phyloP scores from a whole-genome alignment of 345 rosid genomes.

The Clarkia xantiana region DNA sequence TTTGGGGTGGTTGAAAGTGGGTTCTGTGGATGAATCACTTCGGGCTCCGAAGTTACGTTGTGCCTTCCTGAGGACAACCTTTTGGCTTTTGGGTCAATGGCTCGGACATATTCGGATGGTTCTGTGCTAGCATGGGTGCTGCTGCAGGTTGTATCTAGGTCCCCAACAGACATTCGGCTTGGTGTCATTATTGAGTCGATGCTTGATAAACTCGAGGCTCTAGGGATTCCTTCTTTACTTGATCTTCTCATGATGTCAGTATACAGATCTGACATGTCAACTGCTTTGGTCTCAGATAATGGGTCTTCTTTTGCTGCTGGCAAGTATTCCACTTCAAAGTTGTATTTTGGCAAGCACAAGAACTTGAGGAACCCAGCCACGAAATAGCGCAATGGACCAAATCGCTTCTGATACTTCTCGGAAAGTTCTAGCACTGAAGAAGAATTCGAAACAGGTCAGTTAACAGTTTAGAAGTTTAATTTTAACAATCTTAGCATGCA shows the following conservation, averaged over 20 bases:
- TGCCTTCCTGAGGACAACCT: conserved; percentile 73
- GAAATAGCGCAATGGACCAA: conserved; percentile 91
- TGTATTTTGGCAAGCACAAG: conserved; percentile 88
- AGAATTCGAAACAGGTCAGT: conserved; percentile 5
- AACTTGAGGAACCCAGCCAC: conserved; percentile 96
- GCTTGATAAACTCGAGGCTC: conserved; percentile 95
- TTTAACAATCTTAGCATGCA: neutral
- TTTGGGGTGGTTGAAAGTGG: conserved; percentile 81
- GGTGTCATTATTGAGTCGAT: conserved; percentile 93
- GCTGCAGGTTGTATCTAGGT: conserved; percentile 50
- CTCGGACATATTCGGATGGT: conserved; percentile 93
- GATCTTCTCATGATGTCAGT: conserved; percentile 77
- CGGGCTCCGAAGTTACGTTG: conserved; percentile 60
- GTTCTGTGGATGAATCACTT: conserved; percentile 74
- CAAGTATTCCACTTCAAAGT: conserved; percentile 86
- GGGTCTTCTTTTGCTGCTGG: conserved; percentile 61
- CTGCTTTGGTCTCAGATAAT: conserved; percentile 29
- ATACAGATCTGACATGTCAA: conserved; percentile 71
- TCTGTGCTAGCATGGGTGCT: conserved; percentile 75
- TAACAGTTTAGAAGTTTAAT: no score
- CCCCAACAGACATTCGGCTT: conserved; percentile 64
- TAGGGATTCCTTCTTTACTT: conserved; percentile 66
- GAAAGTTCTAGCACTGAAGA: conserved; percentile 83
- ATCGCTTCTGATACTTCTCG: conserved; percentile 81
- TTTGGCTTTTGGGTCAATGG: conserved; percentile 76